Base-by-base conservation (phyloP, 2,329 filamentous ascomycete genomes). In the Calonectria pseudoturangicola region DNA sequence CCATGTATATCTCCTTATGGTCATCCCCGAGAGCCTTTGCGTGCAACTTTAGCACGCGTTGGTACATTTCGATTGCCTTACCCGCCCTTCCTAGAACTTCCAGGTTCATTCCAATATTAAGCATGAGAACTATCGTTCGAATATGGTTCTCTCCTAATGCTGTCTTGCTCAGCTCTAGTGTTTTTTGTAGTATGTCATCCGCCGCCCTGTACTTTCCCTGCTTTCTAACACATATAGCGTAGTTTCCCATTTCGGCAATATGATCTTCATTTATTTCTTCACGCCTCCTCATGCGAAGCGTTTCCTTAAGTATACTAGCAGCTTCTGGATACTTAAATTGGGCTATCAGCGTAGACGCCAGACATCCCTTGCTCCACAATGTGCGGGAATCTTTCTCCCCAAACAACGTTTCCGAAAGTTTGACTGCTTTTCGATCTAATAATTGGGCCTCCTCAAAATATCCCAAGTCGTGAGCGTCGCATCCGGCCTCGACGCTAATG, bases 61-160 rank as follows among this genome's bases (percentile, higher is more conserved):
- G 41, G 4, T 30, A 8, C 27, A 60, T 28, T 25, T 21, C 0
- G 60, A 76, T 75, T 21, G 76, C 79, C 64, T 79, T 74, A 15
- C 71, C 9, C 7, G 3, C 2, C 7, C 12, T 36, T 36, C 33
- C 33, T 56, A 69, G 16, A 2, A 6, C 2, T 9, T 10, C 9
- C 39, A 73, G 25, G 2, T 7, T 5, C 13, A 0, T 5, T 2
- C 68, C 74, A 0, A 77, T 51, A 0, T 66, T 72, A 9, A 0
- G 16, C 41, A 48, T 27, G 2, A 36, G 30, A 2, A 4, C 15
- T 1, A 60, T 15, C 2, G 21, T 41, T 3, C 13, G 25, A 4
- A 2, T 1, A 9, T 60, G 33, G 1, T 25, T 13, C 4, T 41
- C 6, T 5, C 36, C 54, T 7, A 60, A 21, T 4, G 18, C 4